phyloP scores from a whole-genome alignment of 768 basidiomycete species.

The Rhizopogon rudus region DNA sequence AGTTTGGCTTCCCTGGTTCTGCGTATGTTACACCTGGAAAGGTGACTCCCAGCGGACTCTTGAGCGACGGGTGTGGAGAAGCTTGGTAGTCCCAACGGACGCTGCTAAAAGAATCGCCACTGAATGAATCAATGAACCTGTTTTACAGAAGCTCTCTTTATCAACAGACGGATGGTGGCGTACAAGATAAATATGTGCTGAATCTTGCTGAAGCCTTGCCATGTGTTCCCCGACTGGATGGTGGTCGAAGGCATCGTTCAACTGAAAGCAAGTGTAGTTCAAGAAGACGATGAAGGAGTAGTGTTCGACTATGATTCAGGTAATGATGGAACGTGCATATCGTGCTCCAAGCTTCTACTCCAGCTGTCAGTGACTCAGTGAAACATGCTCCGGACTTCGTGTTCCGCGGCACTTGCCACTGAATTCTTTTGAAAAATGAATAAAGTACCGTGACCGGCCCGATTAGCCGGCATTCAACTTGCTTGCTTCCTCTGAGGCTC shows the following conservation, averaged over 20 bases:
- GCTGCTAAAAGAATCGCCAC: constrained; percentile 57
- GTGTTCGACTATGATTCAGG: no score
- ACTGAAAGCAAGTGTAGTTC: background rate
- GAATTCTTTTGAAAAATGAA: no score
- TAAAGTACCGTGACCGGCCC: background rate
- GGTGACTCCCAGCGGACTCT: constrained; percentile 42
- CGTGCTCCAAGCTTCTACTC: background rate
- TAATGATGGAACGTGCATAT: background rate
- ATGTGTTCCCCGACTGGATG: constrained; percentile 19
- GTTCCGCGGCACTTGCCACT: background rate
- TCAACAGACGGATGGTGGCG: constrained; percentile 12
- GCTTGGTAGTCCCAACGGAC: constrained; percentile 9
- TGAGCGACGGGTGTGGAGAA: constrained; percentile 28
- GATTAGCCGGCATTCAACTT: background rate
- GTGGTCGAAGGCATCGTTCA: constrained; percentile 6
- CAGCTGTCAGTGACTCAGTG: background rate
- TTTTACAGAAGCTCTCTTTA: background rate
- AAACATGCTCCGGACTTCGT: background rate
- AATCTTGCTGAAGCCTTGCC: constrained; percentile 40
- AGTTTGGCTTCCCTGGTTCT: constrained; percentile 45
- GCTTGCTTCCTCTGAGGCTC: no score
- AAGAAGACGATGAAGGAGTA: background rate
- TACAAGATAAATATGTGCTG: constrained; percentile 51
- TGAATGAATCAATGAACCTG: constrained; percentile 17
- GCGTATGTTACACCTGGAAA: constrained; percentile 44